Percentiles rank a stretch among this genome's conserved stretches.
These are phyloP conservation scores for Novakomyces olei DNA, from an alignment of 805 yeast species.

Conservation along the genomic window DNA sequence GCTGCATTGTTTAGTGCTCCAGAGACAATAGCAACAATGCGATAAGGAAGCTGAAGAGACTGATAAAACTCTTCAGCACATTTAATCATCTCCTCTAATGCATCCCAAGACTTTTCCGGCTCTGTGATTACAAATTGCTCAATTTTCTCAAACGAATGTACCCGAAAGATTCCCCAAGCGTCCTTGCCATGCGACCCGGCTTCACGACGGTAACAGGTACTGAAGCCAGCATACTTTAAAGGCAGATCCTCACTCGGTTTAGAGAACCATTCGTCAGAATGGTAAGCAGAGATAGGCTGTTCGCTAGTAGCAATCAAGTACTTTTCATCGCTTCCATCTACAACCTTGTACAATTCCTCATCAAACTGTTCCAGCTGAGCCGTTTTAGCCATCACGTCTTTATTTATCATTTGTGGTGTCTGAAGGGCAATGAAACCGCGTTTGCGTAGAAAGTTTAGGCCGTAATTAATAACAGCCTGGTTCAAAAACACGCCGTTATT, in stretches of 20 bases:
- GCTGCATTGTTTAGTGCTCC: slow-evolving; percentile 98
- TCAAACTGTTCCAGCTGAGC: slow-evolving; percentile 96
- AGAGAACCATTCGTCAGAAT: slow-evolving; percentile 95
- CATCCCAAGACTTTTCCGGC: slow-evolving; percentile 95
- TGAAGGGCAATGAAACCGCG: slow-evolving; percentile 76
- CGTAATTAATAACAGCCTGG: slow-evolving; percentile 95
- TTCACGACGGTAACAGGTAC: slow-evolving; percentile 97
- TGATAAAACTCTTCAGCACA: slow-evolving; percentile 82
- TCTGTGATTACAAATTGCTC: slow-evolving; percentile 92
- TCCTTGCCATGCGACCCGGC: slow-evolving; percentile 99
- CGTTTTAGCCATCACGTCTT: slow-evolving; percentile 97
- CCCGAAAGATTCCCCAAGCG: slow-evolving; percentile 99
- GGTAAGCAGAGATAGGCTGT: slow-evolving; percentile 97
- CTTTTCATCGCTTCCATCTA: slow-evolving; percentile 94
- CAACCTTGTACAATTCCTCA: slow-evolving; percentile 90
- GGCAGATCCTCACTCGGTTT: slow-evolving; percentile 93
- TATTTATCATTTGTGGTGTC: slow-evolving; percentile 99
- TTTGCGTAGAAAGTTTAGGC: slow-evolving; percentile 58
- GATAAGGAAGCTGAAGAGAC: slow-evolving; percentile 78
- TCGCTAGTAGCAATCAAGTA: slow-evolving; percentile 95
- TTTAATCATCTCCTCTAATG: slow-evolving; percentile 87
- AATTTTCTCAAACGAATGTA: slow-evolving; percentile 93
- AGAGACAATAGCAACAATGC: slow-evolving; percentile 93
- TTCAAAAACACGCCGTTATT: slow-evolving; percentile 89
- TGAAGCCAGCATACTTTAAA: slow-evolving; percentile 69